Conservation (phyloP, 2,329 filamentous ascomycete genomes). For the Beauveria brongniartii region DNA sequence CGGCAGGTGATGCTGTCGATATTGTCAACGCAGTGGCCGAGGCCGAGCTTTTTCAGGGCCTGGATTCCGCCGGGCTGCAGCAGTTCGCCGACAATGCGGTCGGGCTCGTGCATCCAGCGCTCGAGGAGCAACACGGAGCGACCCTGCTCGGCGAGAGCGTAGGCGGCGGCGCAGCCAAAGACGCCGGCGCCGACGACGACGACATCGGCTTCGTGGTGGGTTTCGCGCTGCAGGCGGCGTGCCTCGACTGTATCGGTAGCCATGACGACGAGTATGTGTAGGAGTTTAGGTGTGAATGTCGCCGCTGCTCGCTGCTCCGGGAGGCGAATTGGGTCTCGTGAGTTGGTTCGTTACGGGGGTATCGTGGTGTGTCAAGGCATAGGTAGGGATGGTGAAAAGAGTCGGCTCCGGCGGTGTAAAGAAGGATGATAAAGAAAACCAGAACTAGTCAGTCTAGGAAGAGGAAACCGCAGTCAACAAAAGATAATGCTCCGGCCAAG, state of each 20-base stretch:
- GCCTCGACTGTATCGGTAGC: constrained; percentile 26
- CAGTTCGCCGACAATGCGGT: constrained; percentile 92
- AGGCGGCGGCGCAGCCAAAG: constrained; percentile 79
- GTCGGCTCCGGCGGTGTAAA: background rate
- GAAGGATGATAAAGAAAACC: background rate
- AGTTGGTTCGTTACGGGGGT: background rate
- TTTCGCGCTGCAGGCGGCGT: constrained; percentile 39
- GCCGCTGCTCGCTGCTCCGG: background rate
- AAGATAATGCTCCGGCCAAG: background rate
- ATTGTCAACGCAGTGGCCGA: constrained; percentile 73
- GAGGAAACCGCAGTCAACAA: background rate
- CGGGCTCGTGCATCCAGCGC: constrained; percentile 80
- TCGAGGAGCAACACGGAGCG: constrained; percentile 87
- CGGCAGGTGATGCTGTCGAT: constrained; percentile 80
- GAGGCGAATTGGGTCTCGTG: background rate
- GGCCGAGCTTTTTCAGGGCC: constrained; percentile 71
- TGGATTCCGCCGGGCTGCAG: constrained; percentile 85
- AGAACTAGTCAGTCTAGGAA: background rate
- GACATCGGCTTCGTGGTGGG: constrained; percentile 65
- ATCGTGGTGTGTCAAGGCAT: background rate
- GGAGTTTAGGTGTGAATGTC: background rate
- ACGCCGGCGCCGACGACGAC: constrained; percentile 90
- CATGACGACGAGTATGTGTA: constrained; percentile 3
- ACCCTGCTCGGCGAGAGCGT: constrained; percentile 78
- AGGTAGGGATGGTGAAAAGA: background rate